Base-by-base conservation (phyloP, 441 rosid species). In the Populus hybrid region DNA sequence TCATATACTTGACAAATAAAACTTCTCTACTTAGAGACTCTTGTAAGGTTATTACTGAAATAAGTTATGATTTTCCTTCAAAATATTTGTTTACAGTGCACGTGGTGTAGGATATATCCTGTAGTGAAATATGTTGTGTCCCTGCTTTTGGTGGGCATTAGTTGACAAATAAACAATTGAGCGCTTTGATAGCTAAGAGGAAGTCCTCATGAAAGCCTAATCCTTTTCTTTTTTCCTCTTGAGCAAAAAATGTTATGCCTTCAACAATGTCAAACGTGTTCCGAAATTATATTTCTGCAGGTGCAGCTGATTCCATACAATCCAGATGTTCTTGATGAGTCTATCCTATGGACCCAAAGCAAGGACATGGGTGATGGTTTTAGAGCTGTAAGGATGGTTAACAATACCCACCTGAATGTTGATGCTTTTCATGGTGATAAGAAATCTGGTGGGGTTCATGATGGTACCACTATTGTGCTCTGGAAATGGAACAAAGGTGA, bases 401-500 rank as follows among this genome's bases (percentile, higher is more conserved):
- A 90, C 81, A 92, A 93, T 79, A 81, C 87, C 71, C 87, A 77
- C 76, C 85, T 95, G 77, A 89, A 88, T 82, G 72, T 92, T 75
- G 98, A 93, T 87, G 99, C 93, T 30, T 89, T 83, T 84, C 92
- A 92, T 36, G 97, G 97, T 24, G 93, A 90, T 66, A 83, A 84
- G 78, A 73, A 83, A 38, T 87, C 91, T 6, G 97, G 98, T 4
- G 98, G 94, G 6, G 89, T 93, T 46, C 90, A 76, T 81, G 87
- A 92, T 77, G 98, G 99, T 53, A 91, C 94, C 9, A 80, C 73
- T 26, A 85, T 93, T 26, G 97, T 89, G 76, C 93, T 95, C 69
- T 92, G 95, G 95, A 71, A 87, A 67, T 93, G 98, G 97, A 88
- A 87, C 86, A 86, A 87, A 42, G 98, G 98, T 61, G 92, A 89